Base-by-base conservation (phyloP, 306 rosid genomes). In the Quercus engelmannii region DNA sequence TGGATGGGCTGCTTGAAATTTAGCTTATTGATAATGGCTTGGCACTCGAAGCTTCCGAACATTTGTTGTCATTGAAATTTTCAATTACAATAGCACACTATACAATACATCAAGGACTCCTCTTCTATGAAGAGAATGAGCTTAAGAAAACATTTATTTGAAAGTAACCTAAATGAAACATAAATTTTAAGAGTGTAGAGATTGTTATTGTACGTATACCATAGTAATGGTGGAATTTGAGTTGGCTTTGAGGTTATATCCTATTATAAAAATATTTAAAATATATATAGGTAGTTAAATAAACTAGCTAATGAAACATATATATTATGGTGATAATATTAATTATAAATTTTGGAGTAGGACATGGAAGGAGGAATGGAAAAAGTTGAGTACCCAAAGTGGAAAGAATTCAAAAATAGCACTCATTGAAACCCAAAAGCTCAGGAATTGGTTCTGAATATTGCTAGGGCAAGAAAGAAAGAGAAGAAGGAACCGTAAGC, bases 351-450 rank as follows among this genome's bases (percentile, higher is more conserved):
- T 10, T 49, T 49, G 54, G 54, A 49, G 17, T 49, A 10, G 14
- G 54, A 49, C 4, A 11, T 30, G 23, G 12, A 20, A 18, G 49
- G 35, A 73, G 62, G 83, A 75, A 79, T 73, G 82, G 46, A 41
- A 41, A 79, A 82, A 79, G 74, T 80, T 76, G 76, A 67, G 46
- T 83, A 80, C 69, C 69, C 73, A 84, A 76, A 63, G 59, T 19
- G 74, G 76, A 77, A 10, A 10, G 77, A 90, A 74, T 84, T 87
- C 89, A 85, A 85, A 85, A 85, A 87, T 64, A 85, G 73, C 83
- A 85, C 84, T 85, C 86, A 90, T 85, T 76, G 71, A 17, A 75
- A 65, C 28, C 81, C 76, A 81, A 76, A 81, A 74, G 76, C 67
- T 65, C 5, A 70, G 67, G 33, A 74, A 77, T 74, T 80, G 78